Evolutionary conservation across 1,284 basidiomycete genomes (phyloP), one percentile per base, ranked within the genome.

Genomic region (Puccinia polysora): DNA sequence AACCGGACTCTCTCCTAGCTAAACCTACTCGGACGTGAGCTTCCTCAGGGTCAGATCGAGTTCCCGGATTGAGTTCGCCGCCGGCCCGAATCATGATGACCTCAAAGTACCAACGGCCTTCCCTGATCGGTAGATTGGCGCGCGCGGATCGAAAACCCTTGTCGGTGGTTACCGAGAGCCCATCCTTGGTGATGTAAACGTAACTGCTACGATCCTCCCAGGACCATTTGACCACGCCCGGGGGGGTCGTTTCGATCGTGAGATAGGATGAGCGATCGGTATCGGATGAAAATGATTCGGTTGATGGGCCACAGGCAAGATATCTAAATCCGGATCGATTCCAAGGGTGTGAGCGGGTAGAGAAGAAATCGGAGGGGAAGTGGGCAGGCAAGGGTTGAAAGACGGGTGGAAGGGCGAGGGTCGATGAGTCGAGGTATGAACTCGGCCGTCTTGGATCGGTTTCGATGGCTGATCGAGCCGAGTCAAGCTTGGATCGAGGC

Each of bases 81-180:
- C 88, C 88, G 0, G 91, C 90, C 28, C 86, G 84, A 56, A 89
- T 83, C 74, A 96, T 83, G 76, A 85, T 85, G 47, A 95, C 85
- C 82, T 99, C 96, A 83, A 93, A 87, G 80, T 95, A 98, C 92
- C 93, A 98, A 18, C 85, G 85, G 1, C 96, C 96, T 77, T 94
- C 86, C 18, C 92, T 84, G 14, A 97, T 85, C 0, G 91, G 89
- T 0, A 91, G 88, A 79, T 95, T 97, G 73, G 88, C 88, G 18
- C 96, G 85, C 1, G 88, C 92, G 75, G 90, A 90, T 43, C 96
- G 83, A 79, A 91, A 98, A 1, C 96, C 96, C 56, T 89, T 89
- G 79, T 90, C 89, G 2, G 94, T 89, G 2, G 86, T 84, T 63
- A 92, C 81, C 0, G 87, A 85, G 3, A 89, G 79, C 0, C 89